Evolutionary conservation across 2,329 filamentous ascomycete species (phyloP), one percentile per base, ranked within the genome.

Genomic region (Pseudodiploospora longispora): DNA sequence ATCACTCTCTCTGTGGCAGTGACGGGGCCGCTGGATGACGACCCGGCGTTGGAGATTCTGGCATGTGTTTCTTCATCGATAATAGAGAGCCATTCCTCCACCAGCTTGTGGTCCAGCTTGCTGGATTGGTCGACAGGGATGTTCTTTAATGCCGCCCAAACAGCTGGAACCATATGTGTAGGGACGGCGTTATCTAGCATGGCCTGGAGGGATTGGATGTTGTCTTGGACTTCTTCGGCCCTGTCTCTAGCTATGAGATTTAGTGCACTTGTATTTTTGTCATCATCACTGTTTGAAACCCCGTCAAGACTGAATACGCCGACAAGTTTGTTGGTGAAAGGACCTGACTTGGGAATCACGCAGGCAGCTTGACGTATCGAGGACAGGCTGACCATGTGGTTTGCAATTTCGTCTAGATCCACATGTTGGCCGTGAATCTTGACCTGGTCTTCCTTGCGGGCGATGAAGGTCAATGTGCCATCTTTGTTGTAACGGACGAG

Each of bases 281-380:
- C 8, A n/a, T n/a, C 10, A 4, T 32, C 5, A 35, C 19, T 6
- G 9, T 5, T 41, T 27, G 33, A 19, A 10, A 41, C 4, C n/a
- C 28, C 39, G 2, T 29, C 10, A 6, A 48, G 42, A 36, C 46
- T 48, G 30, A 48, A 42, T 12, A 48, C 29, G 9, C 46, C 46
- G 10, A 48, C 42, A 19, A 48, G 36, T 40, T 44, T 47, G 37
- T 41, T 12, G 19, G 42, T 36, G 30, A 31, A 44, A 8, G 10
- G 38, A 3, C 46, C 46, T 32, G 30, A 38, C 27, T 42, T 39
- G 2, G 31, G 30, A 41, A 41, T 6, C n/a, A 27, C 2, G 27
- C 27, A 6, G 31, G 28, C 5, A 6, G 38, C 8, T 31, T 31
- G 29, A 30, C 6, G 27, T n/a, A 29, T 29, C 28, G 5, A 3